Percentiles rank a stretch among this genome's conserved stretches.
Conservation (phyloP, 192 early-diverging fungal species). For the Coemansia sp. region DNA sequence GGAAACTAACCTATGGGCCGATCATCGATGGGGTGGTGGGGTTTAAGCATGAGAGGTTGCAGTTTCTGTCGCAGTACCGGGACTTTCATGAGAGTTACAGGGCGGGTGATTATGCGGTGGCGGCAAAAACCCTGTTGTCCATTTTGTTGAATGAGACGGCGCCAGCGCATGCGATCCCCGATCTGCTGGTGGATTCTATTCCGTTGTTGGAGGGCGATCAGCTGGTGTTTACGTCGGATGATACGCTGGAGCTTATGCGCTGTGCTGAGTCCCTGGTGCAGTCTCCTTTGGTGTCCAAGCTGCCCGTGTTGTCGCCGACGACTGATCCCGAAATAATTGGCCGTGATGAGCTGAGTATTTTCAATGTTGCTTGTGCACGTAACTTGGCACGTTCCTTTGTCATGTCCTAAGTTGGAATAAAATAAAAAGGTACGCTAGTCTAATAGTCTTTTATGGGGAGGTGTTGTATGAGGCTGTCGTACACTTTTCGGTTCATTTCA, state of each 20-base stretch:
- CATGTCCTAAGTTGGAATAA: not conserved
- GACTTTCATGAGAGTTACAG: slow-evolving; percentile 54
- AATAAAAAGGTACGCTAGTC: not conserved
- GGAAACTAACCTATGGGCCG: slow-evolving; percentile 39
- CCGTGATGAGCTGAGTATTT: slow-evolving; percentile 19
- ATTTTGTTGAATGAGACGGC: slow-evolving; percentile 48
- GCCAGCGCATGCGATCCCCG: slow-evolving; percentile 49
- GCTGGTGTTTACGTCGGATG: slow-evolving; percentile 52
- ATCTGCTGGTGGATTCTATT: slow-evolving; percentile 54
- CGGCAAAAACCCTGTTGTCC: slow-evolving; percentile 45
- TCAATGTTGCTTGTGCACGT: slow-evolving; percentile 36
- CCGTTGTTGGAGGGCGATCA: slow-evolving; percentile 56
- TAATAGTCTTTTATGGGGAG: not conserved
- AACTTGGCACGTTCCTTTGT: slow-evolving; percentile 40
- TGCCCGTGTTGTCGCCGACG: too few species aligned
- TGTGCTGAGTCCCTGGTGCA: slow-evolving; percentile 53
- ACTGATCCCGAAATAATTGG: not conserved
- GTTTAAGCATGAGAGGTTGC: slow-evolving; percentile 41
- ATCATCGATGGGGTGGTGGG: slow-evolving; percentile 39
- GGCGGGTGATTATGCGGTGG: slow-evolving; percentile 16
- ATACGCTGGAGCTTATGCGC: slow-evolving; percentile 62
- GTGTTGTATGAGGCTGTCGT: too few species aligned
- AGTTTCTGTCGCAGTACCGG: slow-evolving; percentile 53
- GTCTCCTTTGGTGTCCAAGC: not conserved
- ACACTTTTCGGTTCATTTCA: too few species aligned